A percentile compares a stretch with the other conserved stretches of the same genome.
Evolutionary conservation across 2,329 filamentous ascomycete genomes (phyloP).

Genomic region (Paradendryphiella salina): DNA sequence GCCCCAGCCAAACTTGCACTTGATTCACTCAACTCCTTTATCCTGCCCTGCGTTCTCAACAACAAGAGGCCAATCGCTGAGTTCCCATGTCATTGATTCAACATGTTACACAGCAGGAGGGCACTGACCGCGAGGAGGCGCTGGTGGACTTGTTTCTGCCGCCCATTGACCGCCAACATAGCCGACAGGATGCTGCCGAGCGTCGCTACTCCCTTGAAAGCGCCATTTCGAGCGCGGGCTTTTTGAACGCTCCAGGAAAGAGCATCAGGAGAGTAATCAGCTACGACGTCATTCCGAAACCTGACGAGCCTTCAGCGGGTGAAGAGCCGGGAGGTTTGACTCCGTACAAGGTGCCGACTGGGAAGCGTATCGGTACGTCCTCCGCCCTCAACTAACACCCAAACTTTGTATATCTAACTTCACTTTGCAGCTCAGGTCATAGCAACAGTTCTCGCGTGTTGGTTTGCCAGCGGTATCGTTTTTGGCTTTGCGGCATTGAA

Average conservation of each 20-base stretch:
- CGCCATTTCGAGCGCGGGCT: constrained; percentile 26
- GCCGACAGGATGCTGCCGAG: constrained; percentile 35
- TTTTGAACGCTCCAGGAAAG: constrained; percentile 28
- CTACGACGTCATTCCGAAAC: constrained; percentile 54
- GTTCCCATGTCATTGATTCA: constrained; percentile 56
- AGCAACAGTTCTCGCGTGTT: constrained; percentile 43
- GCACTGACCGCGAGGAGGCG: constrained; percentile 52
- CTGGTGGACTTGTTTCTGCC: constrained; percentile 43
- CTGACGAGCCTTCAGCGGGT: constrained; percentile 37
- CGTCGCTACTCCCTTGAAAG: constrained; percentile 40
- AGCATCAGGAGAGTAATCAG: constrained; percentile 49
- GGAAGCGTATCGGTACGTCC: constrained; percentile 40
- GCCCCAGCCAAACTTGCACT: constrained; percentile 5
- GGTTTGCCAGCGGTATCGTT: constrained; percentile 48
- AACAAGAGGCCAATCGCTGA: constrained; percentile 14
- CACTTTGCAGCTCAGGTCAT: constrained; percentile 39
- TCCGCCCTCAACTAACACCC: constrained; percentile 14
- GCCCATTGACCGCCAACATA: constrained; percentile 39
- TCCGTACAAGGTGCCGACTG: constrained; percentile 54
- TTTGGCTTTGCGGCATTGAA: constrained; percentile 49
- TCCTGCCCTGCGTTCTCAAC: constrained; percentile 14
- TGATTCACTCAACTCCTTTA: not conserved
- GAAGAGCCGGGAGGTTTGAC: constrained; percentile 52
- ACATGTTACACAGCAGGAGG: constrained; percentile 56
- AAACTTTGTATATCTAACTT: constrained; percentile 12